Base-by-base conservation (phyloP, 1,139 yeast genomes). In the Zhuliangozyma parablackwelliae region DNA sequence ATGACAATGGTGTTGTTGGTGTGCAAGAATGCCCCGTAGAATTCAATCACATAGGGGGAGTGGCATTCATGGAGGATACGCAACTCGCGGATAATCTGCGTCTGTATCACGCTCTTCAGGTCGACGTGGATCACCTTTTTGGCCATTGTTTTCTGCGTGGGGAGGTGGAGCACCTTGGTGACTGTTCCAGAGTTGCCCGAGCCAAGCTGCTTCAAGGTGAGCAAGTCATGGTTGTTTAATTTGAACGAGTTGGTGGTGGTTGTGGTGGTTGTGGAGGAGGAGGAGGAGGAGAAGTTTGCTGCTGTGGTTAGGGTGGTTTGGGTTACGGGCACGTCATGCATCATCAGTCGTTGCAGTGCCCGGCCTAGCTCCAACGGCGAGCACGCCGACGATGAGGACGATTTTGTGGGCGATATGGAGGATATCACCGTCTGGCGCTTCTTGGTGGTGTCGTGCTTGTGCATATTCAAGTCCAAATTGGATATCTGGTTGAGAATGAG, bases 101-200 rank as follows among this genome's bases (percentile, higher is more conserved):
- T 82, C 50, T 88, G 89, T 11, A 88, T 82, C 26, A 80, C 75
- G 37, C 80, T 80, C 53, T 88, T 88, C 52, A 86, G 82, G 50
- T 92, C 97, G 28, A 92, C 78, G 45, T 85, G 90, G 31, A 94
- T 88, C 36, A 81, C 79, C 55, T 92, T 92, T 48, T 87, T 82
- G 11, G 98, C 98, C 89, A 94, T 87, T 30, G 84, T 77, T 39
- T 80, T 81, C 45, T 90, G 88, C 5, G 92, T 81, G 12, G 97
- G 97, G 3, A 86, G 73, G 59, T 92, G 98, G 38, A 88, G 63
- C 10, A 89, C 94, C 55, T 89, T 88, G 36, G 87, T 72, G 3
- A 92, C 99, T 1, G 89, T 81, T 3, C 99, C 99, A 10, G 96
- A 88, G 56, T 88, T 90, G 7, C 99, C 99, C 26, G 88, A 74